Base-by-base conservation (phyloP, 2,329 filamentous ascomycete genomes). In the Coleophoma crateriformis region DNA sequence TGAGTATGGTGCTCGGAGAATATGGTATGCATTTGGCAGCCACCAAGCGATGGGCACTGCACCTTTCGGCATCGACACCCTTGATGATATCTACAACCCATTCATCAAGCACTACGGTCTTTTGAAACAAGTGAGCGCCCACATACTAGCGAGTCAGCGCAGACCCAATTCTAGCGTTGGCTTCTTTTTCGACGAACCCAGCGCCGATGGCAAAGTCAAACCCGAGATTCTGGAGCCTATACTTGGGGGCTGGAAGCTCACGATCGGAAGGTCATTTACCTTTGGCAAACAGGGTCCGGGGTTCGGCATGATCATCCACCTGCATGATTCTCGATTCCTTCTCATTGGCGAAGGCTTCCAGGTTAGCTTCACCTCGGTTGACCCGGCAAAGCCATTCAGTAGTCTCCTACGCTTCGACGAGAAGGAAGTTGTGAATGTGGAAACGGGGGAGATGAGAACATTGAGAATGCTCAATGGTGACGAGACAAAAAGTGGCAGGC, bases 301-400 rank as follows among this genome's bases (percentile, higher is more conserved):
- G 5, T 64, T 62, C 3, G 72, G 71, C 1, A 71, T 74, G 59
- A 60, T 75, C 1, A 70, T 75, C 17, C 64, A 74, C 48, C 59
- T 60, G 14, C 65, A 63, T 8, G 61, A 58, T 5, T 64, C 57
- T 1, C 66, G 63, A 34, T 75, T 76, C 58, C 55, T 75, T 20
- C 65, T 74, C 17, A 64, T 73, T 45, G 72, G 73, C 3, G 70
- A 64, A 65, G 71, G 72, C 0, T 76, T 74, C 55, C 67, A 73
- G 43, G 64, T 70, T 6, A 55, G 48, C 1, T 66, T 63, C 38
- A 55, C 54, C 6, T 60, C 56, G 10, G 54, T 61, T 14, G 63
- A 61, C 12, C 53, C 63, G 0, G 62, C 58, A 17, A 61, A 65
- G 2, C 64, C 56, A 1, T 75, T 73, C 50, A 73, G 68, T 0